Conservation (phyloP, 257 asterid species). For the Lycium barbarum region DNA sequence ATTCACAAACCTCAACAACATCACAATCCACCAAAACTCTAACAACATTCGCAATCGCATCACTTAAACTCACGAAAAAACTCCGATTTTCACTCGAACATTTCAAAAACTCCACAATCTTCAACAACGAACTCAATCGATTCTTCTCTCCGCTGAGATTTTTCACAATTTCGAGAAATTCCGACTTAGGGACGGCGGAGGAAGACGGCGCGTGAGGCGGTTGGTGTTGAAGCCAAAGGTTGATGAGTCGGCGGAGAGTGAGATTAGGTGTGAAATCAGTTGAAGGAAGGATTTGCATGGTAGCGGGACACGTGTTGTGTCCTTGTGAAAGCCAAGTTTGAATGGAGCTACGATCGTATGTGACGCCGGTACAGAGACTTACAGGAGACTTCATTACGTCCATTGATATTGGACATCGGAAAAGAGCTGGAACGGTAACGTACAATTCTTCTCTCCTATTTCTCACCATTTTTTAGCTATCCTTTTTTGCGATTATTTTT, state of each 20-base stretch:
- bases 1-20: slow-evolving; percentile 56
- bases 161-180: slow-evolving; percentile 47
- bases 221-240: slow-evolving; percentile 65
- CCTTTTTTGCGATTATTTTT: not conserved
- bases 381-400: slow-evolving; percentile 97
- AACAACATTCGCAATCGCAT: slow-evolving; percentile 47
- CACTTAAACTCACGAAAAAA: slow-evolving; percentile 46
- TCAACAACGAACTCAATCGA: slow-evolving; percentile 41
- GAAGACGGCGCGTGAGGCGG: slow-evolving; percentile 35
- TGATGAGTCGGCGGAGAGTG: slow-evolving; percentile 91
- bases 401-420: slow-evolving; percentile 97
- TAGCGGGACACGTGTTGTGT: slow-evolving; percentile 92
- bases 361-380: slow-evolving; percentile 92
- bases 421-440: slow-evolving; percentile 72
- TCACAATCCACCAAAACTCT: slow-evolving; percentile 41
- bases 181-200: slow-evolving; percentile 44
- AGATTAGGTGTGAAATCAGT: slow-evolving; percentile 79
- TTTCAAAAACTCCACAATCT: slow-evolving; percentile 50
- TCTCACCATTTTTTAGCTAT: slow-evolving; percentile 24
- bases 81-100: slow-evolving; percentile 65
- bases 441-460: slow-evolving; percentile 51
- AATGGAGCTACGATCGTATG: slow-evolving; percentile 90
- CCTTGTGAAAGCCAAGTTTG: slow-evolving; percentile 88
- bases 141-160: slow-evolving; percentile 35
- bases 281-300: slow-evolving; percentile 80